Evolutionary conservation across 495 filamentous ascomycete genomes (phyloP), one percentile per base, ranked within the genome.

Genomic region (Aspergillus baeticus): DNA sequence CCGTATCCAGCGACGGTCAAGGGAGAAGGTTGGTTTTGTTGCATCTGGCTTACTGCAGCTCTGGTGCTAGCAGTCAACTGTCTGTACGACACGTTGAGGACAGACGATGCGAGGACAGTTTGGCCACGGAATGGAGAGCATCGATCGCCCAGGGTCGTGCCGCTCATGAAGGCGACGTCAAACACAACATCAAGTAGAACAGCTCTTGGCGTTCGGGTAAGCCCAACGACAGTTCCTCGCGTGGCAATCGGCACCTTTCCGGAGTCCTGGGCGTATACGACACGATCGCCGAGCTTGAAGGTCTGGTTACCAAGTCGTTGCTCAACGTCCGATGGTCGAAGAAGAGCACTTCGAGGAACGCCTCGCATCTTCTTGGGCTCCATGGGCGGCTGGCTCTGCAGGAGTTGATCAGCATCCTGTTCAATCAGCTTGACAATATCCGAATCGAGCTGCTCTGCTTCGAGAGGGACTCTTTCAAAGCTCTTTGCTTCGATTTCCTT

Each of bases 101-200:
- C 90, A 0, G 89, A 87, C 10, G 85, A 84, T 15, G 85, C 79
- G 2, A 89, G 83, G 10, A 99, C 91, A 0, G 95, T 97, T 67
- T 94, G 92, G 36, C 95, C 95, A 35, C 95, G 85, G 85, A 98
- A 98, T 6, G 89, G 89, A n/a, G 91, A 89, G 69, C 95, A 98
- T 21, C 95, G 85, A 21, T 89, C 90, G 54, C 88, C 86, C 11
- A 99, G 80, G 0, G 87, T 91, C 0, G 91, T 96, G 48, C 93
- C 95, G 55, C 89, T 92, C 91, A 99, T 97, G 69, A 99, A 99
- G 3, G 89, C 88, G 15, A 81, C 80, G 65, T 99, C 95, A 65
- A 96, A 98, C 4, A 99, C 85, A 48, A 98, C 83, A 68, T 99
- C 95, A 22, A 99, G 81, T 31, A 96, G 76, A 20, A 87, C 84